Evolutionary conservation across 352 stramenopile species (phyloP).

Genomic region (Phytophthora citricola): DNA sequence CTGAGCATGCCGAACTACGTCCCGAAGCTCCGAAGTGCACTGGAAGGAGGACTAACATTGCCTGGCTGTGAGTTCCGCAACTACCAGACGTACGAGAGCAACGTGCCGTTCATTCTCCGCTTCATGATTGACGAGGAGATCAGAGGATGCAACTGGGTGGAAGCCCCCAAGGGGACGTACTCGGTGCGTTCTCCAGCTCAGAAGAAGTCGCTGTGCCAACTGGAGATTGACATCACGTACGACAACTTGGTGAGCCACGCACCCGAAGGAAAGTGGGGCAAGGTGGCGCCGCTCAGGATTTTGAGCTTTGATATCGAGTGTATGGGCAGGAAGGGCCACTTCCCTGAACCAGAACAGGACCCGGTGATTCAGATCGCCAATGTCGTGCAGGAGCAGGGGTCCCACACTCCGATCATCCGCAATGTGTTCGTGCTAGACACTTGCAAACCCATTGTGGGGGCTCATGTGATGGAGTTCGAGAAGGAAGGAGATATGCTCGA

Average conservation of each 20-base stretch:
- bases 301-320: constrained; percentile 99
- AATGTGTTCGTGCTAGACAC: constrained; percentile 99
- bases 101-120: constrained; percentile 98
- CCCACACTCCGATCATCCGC: constrained; percentile 70
- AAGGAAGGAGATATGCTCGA: constrained; percentile 97
- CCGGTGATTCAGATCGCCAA: constrained; percentile 99
- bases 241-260: constrained; percentile 95
- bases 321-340: constrained; percentile 97
- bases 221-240: constrained; percentile 99
- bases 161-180: constrained; percentile 93
- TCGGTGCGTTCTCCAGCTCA: constrained; percentile 65
- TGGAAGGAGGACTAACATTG: constrained; percentile 87
- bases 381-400: constrained; percentile 92
- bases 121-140: constrained; percentile 99
- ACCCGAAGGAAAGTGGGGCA: constrained; percentile 95
- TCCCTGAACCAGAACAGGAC: constrained; percentile 93
- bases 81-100: constrained; percentile 97
- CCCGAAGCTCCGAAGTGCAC: constrained; percentile 90
- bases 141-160: constrained; percentile 97
- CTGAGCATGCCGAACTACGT: constrained; percentile 96
- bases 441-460: constrained; percentile 98
- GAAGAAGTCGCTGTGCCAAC: constrained; percentile 92
- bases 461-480: constrained; percentile 97
- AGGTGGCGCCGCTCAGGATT: constrained; percentile 97
- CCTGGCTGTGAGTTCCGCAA: constrained; percentile 70